Base-by-base conservation (phyloP, 176 grass and related monocot species). In the Puya raimondii region DNA sequence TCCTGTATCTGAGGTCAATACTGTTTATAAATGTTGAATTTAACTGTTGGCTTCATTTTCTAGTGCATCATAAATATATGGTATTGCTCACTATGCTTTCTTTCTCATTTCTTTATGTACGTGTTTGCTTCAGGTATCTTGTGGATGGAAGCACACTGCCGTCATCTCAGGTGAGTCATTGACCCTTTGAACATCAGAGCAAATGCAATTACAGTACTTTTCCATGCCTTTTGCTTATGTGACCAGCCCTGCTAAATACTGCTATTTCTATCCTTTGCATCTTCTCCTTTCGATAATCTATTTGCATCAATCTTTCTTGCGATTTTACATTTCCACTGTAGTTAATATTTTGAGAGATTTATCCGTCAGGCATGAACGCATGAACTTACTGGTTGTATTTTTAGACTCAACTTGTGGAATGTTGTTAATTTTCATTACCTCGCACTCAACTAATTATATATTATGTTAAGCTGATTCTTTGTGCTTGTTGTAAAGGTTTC, bases 91-190 rank as follows among this genome's bases (percentile, higher is more conserved):
- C 54, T 59, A n/a, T 17, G 20, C 14, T 70, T 57, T 59, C 47
- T 18, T 63, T n/a, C 69, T 63, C 47, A 48, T 49, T 85, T 57
- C 73, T 52, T 75, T 25, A 76, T 67, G 51, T 18, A 72, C 79
- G 29, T 86, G 1, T 42, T 53, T 18, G 57, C 33, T 80, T 63
- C 83, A 96, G 93, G 84, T 96, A 74, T 89, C 93, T 18, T 92
- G 93, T 81, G 93, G 93, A 68, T 97, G 93, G 93, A 97, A 97
- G 65, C 93, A 97, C 82, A 97, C 93, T 51, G 93, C 89, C 81
- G 81, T 83, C 64, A 85, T 97, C 58, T 92, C 89, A 87, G 93
- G 93, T 97, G 87, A 72, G 18, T 63, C 72, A 76, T 59, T 21
- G 7, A 9, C 54, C 21, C n/a, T 16, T 15, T 17, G 20, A 58